phyloP scores from a whole-genome alignment of 1,139 yeast genomes.

The Arxiozyma slooffiae region DNA sequence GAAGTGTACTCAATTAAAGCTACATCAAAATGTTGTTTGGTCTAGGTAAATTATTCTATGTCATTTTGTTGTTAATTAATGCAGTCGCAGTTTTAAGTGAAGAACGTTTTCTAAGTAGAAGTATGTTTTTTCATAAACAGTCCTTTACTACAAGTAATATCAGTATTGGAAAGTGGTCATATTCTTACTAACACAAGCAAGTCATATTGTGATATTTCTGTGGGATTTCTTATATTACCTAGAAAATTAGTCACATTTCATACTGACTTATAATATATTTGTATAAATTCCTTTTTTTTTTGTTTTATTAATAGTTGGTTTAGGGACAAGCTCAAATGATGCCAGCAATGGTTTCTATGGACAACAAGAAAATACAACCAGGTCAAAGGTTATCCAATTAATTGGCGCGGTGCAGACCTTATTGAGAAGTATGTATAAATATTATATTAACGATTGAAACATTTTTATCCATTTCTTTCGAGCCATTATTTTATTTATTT shows the following conservation, averaged over 20 bases:
- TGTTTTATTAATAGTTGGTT: conserved; percentile 35
- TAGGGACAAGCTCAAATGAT: conserved; percentile 35
- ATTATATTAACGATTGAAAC: background rate
- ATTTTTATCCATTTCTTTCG: background rate
- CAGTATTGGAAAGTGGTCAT: background rate
- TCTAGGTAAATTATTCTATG: conserved; percentile 58
- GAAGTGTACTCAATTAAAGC: background rate
- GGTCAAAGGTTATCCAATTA: conserved; percentile 49
- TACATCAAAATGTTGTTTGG: conserved; percentile 46
- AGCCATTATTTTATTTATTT: too few species aligned
- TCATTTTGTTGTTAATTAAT: conserved; percentile 56
- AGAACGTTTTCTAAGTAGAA: conserved; percentile 68
- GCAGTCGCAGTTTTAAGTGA: conserved; percentile 75
- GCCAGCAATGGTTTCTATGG: conserved; percentile 33
- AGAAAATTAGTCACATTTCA: background rate
- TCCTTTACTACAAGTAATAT: background rate
- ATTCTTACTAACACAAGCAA: conserved; percentile 1
- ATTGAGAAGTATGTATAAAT: conserved; percentile 44
- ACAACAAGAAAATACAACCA: conserved; percentile 39
- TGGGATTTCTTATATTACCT: background rate
- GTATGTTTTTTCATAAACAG: conserved; percentile 33
- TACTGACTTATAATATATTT: background rate
- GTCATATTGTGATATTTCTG: background rate
- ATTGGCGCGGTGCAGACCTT: conserved; percentile 69
- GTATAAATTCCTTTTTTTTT: background rate